Evolutionary conservation across 495 filamentous ascomycete species (phyloP), one percentile per base, ranked within the genome.

Genomic region (Copromyces sp.): DNA sequence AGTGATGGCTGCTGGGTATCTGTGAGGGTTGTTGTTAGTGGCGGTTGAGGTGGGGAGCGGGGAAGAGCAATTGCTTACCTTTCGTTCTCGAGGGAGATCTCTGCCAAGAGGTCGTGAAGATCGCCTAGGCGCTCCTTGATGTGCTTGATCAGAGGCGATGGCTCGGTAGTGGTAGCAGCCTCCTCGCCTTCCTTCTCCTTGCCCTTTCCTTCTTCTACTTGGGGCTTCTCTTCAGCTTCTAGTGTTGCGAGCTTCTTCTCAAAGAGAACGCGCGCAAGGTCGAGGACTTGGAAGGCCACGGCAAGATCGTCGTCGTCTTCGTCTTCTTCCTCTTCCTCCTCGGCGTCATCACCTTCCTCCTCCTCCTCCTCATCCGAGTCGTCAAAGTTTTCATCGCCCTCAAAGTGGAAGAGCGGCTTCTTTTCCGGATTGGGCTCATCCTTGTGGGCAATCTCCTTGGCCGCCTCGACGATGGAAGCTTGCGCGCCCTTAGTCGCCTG

Each of bases 21-120:
- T 89, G 59, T 42, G 24, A 17, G 2, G 35, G 41, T 45, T 32
- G 35, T 65, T 14, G 29, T 70, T 59, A 44, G 69, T 61, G 70
- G 44, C 73, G 16, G 20, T 69, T 71, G 29, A 71, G 35, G 41
- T 37, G 44, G 45, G 8, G 17, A 68, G 37, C 41, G 37, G 7
- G 12, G 1, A 53, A 74, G 29, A 68, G 0, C 16, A 65, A 65
- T 14, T 29, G 29, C 78, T 70, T 82, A 90, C 84, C 85, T 86
- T 80, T 98, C 96, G 74, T 94, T 96, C 82, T 99, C 95, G 17
- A 98, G 85, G 14, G 92, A 96, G 71, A 99, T 97, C 80, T 97
- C 95, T 9, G 93, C 93, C 74, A 97, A 90, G 39, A 97, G 88
- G 78, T 96, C 94, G 81, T 97, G 92, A 2, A 92, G 94, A 76